Evolutionary conservation across 2,329 filamentous ascomycete species (phyloP), one percentile per base, ranked within the genome.

Genomic region (Chaetomiaceae sp.): DNA sequence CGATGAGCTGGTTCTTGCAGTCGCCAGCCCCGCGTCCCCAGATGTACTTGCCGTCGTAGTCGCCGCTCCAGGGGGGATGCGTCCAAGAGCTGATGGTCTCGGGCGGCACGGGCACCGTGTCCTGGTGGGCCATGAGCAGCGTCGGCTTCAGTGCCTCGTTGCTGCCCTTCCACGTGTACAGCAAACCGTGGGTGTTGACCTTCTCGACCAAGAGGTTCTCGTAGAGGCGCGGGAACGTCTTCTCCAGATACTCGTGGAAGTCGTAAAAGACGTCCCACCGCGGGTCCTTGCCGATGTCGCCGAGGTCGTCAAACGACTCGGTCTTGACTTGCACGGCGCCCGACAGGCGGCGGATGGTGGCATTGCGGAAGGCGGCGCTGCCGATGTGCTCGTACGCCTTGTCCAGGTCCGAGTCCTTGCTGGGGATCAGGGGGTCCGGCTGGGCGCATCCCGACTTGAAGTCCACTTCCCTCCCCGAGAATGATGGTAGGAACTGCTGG

Each of bases 121-220:
- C 82, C 61, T 83, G 79, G 62, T 85, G 82, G 1, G 80, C 81
- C 70, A 82, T 78, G 33, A 85, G 67, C 19, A 85, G 65, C 3
- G 76, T 73, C 0, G 81, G 80, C 63, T 78, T 79, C 33, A 81
- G 64, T 1, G 60, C 62, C 2, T 63, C 53, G 31, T 82, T 68
- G 6, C 67, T 70, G 4, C 81, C 82, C 34, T 73, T 54, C 74
- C 79, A 79, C 2, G 78, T 81, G 60, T 76, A 82, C 25, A 84
- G 61, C 38, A 83, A 66, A 3, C 76, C 81, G 60, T 83, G 76
- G 2, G 72, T 77, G 62, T 85, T 84, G 58, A 83, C 66, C 52
- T 75, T 76, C 48, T 82, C 75, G 0, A 81, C 64, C 6, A 67
- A 60, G 45, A 80, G 64, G 4, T 67, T 66, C 16, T 65, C 60